These are phyloP conservation scores for Diutina sp. DNA, from an alignment of 1,139 yeast species.

Conservation along the genomic window DNA sequence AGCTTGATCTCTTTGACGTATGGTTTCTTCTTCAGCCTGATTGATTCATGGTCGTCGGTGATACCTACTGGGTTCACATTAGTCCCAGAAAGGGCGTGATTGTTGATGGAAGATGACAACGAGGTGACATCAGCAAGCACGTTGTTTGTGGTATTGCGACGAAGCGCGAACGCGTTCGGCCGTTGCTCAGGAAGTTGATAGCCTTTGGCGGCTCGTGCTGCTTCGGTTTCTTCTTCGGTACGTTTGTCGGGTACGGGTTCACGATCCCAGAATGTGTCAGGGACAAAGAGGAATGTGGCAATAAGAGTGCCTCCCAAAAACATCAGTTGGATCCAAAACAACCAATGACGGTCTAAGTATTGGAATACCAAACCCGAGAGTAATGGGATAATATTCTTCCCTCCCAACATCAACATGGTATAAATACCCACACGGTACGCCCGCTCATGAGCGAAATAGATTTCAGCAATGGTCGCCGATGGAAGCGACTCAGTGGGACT, in stretches of 20 bases:
- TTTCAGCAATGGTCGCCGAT: slow-evolving; percentile 49
- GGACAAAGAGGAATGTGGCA: slow-evolving; percentile 41
- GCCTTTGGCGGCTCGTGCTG: slow-evolving; percentile 28
- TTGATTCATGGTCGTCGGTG: not conserved
- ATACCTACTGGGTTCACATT: not conserved
- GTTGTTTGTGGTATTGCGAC: slow-evolving; percentile 9
- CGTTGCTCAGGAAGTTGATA: slow-evolving; percentile 17
- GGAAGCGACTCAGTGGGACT: slow-evolving; percentile 54
- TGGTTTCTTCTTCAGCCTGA: not conserved
- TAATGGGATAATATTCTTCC: slow-evolving; percentile 48
- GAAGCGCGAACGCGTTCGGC: slow-evolving; percentile 23
- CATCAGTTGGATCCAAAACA: slow-evolving; percentile 47
- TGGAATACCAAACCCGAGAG: slow-evolving; percentile 42
- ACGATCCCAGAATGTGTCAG: slow-evolving; percentile 57
- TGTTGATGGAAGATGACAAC: slow-evolving; percentile 10
- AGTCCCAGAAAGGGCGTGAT: slow-evolving; percentile 3
- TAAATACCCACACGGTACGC: slow-evolving; percentile 54
- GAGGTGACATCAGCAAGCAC: slow-evolving; percentile 10
- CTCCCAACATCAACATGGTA: slow-evolving; percentile 48
- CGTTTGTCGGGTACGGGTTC: slow-evolving; percentile 37
- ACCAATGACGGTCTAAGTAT: slow-evolving; percentile 42
- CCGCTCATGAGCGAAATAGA: slow-evolving; percentile 52
- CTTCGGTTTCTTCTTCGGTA: slow-evolving; percentile 34
- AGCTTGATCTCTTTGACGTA: not conserved
- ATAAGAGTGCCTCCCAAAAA: slow-evolving; percentile 35